Conservation (phyloP, 208 protist species). For the Leishmania tarentolae region DNA sequence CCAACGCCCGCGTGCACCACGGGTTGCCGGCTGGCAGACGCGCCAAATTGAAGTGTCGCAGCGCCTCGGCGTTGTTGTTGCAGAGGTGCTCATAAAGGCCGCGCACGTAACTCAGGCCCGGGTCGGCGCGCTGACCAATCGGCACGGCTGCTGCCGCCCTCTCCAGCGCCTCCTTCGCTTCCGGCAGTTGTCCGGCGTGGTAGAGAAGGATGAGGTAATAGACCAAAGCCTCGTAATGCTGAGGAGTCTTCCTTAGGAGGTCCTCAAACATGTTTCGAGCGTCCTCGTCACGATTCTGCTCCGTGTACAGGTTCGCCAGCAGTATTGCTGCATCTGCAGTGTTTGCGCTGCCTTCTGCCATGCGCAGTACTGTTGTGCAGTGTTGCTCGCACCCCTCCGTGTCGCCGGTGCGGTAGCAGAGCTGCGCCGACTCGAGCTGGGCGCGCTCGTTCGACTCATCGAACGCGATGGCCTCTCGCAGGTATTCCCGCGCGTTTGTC, state of each 20-base stretch:
- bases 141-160: conserved; percentile 40
- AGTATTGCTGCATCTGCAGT: conserved; percentile 92
- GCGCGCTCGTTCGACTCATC: conserved; percentile 79
- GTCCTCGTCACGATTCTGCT: conserved; percentile 76
- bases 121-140: conserved; percentile 49
- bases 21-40: conserved; percentile 72
- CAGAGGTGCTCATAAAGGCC: conserved; percentile 81
- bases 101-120: conserved; percentile 85
- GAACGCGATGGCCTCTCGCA: conserved; percentile 86
- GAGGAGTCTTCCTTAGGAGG: conserved; percentile 82
- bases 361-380: conserved; percentile 85
- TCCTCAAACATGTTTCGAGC: conserved; percentile 87
- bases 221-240: conserved; percentile 91
- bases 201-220: conserved; percentile 87
- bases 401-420: conserved; percentile 78
- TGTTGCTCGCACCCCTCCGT: conserved; percentile 89
- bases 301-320: conserved; percentile 93
- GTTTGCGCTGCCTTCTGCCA: conserved; percentile 59
- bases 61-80: conserved; percentile 86
- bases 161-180: conserved; percentile 52
- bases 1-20: conserved; percentile 84
- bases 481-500: conserved; percentile 68
- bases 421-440: conserved; percentile 79
- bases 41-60: conserved; percentile 88
- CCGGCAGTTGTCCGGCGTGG: conserved; percentile 57